Percentiles rank a stretch among this genome's conserved stretches.
phyloP scores from a whole-genome alignment of 257 asterid species.

The Ajuga chamaepitys region DNA sequence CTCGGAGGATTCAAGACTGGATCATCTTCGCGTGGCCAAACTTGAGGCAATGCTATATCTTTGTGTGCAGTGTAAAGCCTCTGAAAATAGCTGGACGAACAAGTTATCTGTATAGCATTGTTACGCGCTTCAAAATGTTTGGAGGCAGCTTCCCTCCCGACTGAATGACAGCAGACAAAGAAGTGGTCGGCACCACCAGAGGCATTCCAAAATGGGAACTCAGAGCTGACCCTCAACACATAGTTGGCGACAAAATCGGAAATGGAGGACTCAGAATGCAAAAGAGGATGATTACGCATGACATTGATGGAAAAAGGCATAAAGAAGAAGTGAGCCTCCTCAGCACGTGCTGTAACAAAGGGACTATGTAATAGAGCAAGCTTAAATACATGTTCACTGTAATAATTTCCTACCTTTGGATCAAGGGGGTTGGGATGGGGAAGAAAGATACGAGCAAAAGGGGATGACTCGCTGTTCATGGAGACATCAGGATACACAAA shows the following conservation, averaged over 20 bases:
- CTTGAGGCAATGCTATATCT: slow-evolving; percentile 67
- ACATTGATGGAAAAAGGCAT: slow-evolving; percentile 75
- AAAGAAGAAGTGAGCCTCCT: slow-evolving; percentile 60
- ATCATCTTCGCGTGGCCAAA: slow-evolving; percentile 59
- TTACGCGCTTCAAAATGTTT: slow-evolving; percentile 41
- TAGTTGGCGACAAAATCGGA: slow-evolving; percentile 53
- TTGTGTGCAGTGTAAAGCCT: slow-evolving; percentile 62
- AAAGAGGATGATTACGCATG: slow-evolving; percentile 58
- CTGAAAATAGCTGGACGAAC: slow-evolving; percentile 78
- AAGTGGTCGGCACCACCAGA: slow-evolving; percentile 82
- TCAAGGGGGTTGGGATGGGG: slow-evolving; percentile 50
- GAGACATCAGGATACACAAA: slow-evolving; percentile 54
- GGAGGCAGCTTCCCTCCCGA: slow-evolving; percentile 64
- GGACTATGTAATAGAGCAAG: slow-evolving; percentile 52
- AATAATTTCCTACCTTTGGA: slow-evolving; percentile 67
- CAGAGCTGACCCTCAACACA: slow-evolving; percentile 34
- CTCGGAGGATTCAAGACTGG: slow-evolving; percentile 34
- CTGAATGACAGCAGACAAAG: slow-evolving; percentile 61
- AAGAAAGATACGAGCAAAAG: slow-evolving; percentile 35
- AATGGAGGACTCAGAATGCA: slow-evolving; percentile 47
- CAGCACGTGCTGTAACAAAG: slow-evolving; percentile 33
- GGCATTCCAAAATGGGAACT: slow-evolving; percentile 55
- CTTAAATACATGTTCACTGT: slow-evolving; percentile 77
- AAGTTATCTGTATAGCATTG: slow-evolving; percentile 60
- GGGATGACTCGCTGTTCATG: slow-evolving; percentile 20